Base-by-base conservation (phyloP, 371 early-diverging fungal species). In the Blastocladiella emersonii region DNA sequence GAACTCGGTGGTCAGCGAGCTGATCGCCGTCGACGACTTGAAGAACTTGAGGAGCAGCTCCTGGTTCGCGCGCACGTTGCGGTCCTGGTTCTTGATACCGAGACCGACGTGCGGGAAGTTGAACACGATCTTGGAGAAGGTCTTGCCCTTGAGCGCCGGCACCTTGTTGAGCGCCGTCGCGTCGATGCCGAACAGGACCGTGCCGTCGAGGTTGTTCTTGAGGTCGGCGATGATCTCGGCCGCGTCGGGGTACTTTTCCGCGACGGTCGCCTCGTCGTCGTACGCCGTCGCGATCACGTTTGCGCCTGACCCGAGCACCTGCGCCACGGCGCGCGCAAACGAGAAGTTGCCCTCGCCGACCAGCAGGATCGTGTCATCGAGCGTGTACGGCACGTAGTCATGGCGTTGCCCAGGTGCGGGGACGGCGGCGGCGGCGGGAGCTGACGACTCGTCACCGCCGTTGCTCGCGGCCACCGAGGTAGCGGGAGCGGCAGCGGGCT, bases 91-190 rank as follows among this genome's bases (percentile, higher is more conserved):
- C 74, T 93, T 94, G 67, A 95, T 91, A 35, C 97, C 95, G 15
- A 81, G 71, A 79, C 94, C 95, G 23, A 84, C 85, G 70, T 95
- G 96, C 51, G 95, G 96, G 71, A 96, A 96, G 72, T 93, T 93
- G 72, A 96, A 95, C n/a, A 92, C 83, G 51, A 95, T 87, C 70
- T 84, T 87, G 49, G 81, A 76, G 65, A 88, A 94, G 49, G 71
- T 61, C 59, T 75, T 74, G 41, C 70, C 73, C 53, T 73, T 79
- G n/a, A 92, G 71, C 44, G 67, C 68, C 69, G 80, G 78, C 61
- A 67, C 70, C 51, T 77, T 83, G 1, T 74, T 71, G 51, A 95
- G 67, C 53, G 80, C 70, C 0, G 95, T 94, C 0, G 79, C 91
- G 71, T 95, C 95, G 0, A 95, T 79, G 10, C 76, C 82, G 72